Evolutionary conservation across 2,329 filamentous ascomycete genomes (phyloP).

Genomic region (Ascochyta viciae-villosae): DNA sequence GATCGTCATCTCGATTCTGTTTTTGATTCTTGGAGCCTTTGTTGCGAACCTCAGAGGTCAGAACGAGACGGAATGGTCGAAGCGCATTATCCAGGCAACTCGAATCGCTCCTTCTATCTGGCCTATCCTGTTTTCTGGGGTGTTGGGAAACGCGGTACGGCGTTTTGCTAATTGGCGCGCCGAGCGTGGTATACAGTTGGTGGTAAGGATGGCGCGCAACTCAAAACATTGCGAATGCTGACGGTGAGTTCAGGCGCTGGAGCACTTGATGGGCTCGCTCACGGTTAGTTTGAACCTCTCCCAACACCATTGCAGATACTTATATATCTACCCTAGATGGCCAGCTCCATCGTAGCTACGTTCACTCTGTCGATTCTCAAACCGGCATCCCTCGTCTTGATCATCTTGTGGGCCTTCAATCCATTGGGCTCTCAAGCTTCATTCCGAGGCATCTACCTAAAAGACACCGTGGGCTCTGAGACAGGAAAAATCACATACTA

Average conservation of each 20-base stretch:
- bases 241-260: slow-evolving; percentile 2
- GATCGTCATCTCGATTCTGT: not conserved
- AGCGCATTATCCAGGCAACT: slow-evolving; percentile 11
- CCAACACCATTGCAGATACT: not conserved
- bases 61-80: slow-evolving; percentile 2
- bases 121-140: slow-evolving; percentile 18
- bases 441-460: slow-evolving; percentile 7
- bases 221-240: not conserved
- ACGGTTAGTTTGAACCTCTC: not conserved
- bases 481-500: slow-evolving; percentile 1
- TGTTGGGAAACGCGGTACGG: slow-evolving; percentile 14
- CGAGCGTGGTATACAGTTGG: slow-evolving; percentile 10
- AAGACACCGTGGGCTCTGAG: not conserved
- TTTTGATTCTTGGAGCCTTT: not conserved
- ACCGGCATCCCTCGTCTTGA: slow-evolving; percentile 3
- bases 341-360: slow-evolving; percentile 10
- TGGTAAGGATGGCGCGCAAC: not conserved
- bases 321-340: slow-evolving; percentile 5
- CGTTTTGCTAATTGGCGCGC: slow-evolving; percentile 17
- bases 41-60: not conserved
- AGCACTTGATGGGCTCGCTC: slow-evolving; percentile 13
- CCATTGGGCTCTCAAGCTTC: slow-evolving; percentile 21
- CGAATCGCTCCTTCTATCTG: slow-evolving; percentile 14
- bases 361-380: slow-evolving; percentile 10
- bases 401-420: slow-evolving; percentile 16